Conservation (phyloP, 305 asterid genomes). For the Fraxinus platypoda region DNA sequence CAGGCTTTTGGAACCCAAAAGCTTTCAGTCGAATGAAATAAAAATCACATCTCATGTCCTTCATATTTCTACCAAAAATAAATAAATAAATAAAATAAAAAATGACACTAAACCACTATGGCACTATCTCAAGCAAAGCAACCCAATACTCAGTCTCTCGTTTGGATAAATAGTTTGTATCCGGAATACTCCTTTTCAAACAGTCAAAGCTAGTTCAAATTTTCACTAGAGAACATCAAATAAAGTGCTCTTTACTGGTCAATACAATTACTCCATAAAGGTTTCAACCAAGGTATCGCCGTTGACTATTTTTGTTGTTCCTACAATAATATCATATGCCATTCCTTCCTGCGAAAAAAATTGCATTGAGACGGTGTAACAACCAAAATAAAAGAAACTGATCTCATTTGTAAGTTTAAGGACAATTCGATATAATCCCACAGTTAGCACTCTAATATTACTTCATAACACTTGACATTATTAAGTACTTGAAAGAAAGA, state of each 20-base stretch:
- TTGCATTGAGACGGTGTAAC: not conserved
- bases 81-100: too few relatives aligned
- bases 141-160: not conserved
- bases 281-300: slow-evolving; percentile 67
- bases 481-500: not conserved
- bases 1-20: too few relatives aligned
- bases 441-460: not conserved
- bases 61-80: too few relatives aligned
- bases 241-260: slow-evolving; percentile 10
- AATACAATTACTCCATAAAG: slow-evolving; percentile 51
- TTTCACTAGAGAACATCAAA: not conserved
- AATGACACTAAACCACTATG: too few relatives aligned
- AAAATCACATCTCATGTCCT: too few relatives aligned
- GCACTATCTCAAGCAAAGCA: too few relatives aligned
- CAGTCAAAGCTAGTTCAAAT: not conserved
- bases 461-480: not conserved
- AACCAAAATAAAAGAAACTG: too few relatives aligned
- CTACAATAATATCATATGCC: slow-evolving; percentile 76
- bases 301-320: slow-evolving; percentile 68
- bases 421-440: too few relatives aligned
- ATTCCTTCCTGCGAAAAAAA: slow-evolving; percentile 66
- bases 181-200: not conserved
- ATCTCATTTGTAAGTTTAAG: too few relatives aligned
- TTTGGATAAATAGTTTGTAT: not conserved
- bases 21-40: too few relatives aligned